Evolutionary conservation across 257 asterid genomes (phyloP).

Genomic region (Plantago major): DNA sequence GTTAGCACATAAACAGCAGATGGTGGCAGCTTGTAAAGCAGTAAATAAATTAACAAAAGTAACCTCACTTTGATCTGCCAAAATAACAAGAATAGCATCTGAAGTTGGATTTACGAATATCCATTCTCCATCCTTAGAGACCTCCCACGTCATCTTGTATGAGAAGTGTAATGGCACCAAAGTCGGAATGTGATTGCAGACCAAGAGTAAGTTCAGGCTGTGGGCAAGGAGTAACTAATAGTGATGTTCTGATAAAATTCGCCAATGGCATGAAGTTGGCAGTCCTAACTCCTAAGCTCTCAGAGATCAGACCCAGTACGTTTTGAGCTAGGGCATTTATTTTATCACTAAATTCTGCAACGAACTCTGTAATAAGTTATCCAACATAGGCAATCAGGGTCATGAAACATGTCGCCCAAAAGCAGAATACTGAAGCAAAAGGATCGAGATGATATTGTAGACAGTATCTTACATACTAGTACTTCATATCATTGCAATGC

Average conservation of each 20-base stretch:
- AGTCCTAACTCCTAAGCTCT: slow-evolving; percentile 68
- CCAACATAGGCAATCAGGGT: slow-evolving; percentile 2
- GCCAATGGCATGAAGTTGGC: slow-evolving; percentile 50
- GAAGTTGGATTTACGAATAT: slow-evolving; percentile 43
- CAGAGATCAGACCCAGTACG: slow-evolving; percentile 56
- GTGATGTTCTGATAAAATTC: slow-evolving; percentile 86
- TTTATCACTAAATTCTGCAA: slow-evolving; percentile 59
- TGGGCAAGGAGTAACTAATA: slow-evolving; percentile 82
- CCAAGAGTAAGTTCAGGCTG: slow-evolving; percentile 97
- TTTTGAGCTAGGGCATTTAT: slow-evolving; percentile 60
- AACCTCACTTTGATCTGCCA: slow-evolving; percentile 96
- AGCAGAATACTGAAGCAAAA: not conserved
- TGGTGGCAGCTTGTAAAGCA: slow-evolving; percentile 11
- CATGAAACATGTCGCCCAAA: not conserved
- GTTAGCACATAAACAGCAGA: slow-evolving; percentile 9
- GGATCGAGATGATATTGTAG: not conserved
- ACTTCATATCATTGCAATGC: not conserved
- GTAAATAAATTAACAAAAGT: not conserved
- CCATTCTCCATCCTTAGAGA: slow-evolving; percentile 82
- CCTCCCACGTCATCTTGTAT: slow-evolving; percentile 90
- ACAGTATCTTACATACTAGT: not conserved
- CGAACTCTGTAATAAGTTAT: slow-evolving; percentile 41
- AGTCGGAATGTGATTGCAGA: slow-evolving; percentile 83
- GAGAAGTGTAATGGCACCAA: slow-evolving; percentile 80
- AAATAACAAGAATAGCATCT: slow-evolving; percentile 69